Evolutionary conservation across 352 stramenopile genomes (phyloP).

Genomic region (Phytopythium delawarense): DNA sequence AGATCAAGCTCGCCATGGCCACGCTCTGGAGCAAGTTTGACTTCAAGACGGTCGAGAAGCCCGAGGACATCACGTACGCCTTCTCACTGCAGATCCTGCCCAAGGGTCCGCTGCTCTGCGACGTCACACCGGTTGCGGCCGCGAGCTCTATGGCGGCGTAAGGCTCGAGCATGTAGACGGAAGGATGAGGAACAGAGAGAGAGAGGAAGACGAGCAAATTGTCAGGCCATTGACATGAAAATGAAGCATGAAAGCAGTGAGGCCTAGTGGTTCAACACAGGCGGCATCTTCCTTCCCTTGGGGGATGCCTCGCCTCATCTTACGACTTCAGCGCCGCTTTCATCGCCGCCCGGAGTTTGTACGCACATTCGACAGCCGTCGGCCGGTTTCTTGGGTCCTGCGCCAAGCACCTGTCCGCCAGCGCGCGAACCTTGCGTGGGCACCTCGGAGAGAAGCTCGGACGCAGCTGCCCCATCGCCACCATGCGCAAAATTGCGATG

Average conservation of each 20-base stretch:
- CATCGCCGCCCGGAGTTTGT: slow-evolving; percentile 22
- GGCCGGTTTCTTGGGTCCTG: slow-evolving; percentile 17
- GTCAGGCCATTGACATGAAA: neutral
- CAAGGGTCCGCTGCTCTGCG: slow-evolving; percentile 26
- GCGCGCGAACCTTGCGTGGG: slow-evolving; percentile 13
- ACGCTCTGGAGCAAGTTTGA: slow-evolving; percentile 45
- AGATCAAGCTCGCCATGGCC: slow-evolving; percentile 58
- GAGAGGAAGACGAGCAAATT: too few relatives aligned
- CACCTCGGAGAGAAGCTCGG: slow-evolving; percentile 21
- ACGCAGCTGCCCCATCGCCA: slow-evolving; percentile 21
- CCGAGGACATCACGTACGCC: slow-evolving; percentile 40
- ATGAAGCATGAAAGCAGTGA: neutral
- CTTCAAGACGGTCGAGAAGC: slow-evolving; percentile 39
- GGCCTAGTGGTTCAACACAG: too few relatives aligned
- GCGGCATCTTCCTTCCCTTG: too few relatives aligned
- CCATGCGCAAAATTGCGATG: slow-evolving; percentile 33
- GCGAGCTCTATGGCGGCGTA: neutral
- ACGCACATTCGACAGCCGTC: slow-evolving; percentile 23
- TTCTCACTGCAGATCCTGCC: slow-evolving; percentile 40
- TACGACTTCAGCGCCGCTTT: too few relatives aligned
- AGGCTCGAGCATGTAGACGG: too few relatives aligned
- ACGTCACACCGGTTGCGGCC: slow-evolving; percentile 12
- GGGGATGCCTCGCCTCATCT: too few relatives aligned
- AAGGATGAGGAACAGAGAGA: too few relatives aligned
- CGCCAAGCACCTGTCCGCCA: slow-evolving; percentile 23